Evolutionary conservation across 345 rosid genomes (phyloP).

Genomic region (Hirschfeldia incana): DNA sequence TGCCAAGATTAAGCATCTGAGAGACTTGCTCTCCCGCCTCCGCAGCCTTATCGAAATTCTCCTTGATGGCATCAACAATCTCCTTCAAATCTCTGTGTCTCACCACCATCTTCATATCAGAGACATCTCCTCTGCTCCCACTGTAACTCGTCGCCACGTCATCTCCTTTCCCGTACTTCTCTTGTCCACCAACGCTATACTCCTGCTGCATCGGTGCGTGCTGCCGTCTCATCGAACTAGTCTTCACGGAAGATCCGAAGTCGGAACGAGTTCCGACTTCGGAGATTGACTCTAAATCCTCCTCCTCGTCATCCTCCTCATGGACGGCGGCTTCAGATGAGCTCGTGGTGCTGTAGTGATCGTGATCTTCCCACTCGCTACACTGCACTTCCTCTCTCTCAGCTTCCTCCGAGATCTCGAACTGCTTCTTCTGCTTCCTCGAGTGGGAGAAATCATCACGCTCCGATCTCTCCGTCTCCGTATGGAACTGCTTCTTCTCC

Average conservation of each 20-base stretch:
- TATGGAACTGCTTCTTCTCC: not conserved
- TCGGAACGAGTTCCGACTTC: constrained; percentile 67
- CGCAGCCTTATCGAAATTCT: constrained; percentile 83
- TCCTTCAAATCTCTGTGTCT: constrained; percentile 94
- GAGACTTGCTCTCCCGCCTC: constrained; percentile 77
- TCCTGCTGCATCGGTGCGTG: constrained; percentile 23
- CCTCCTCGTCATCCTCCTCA: constrained; percentile 42
- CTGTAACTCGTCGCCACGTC: constrained; percentile 50
- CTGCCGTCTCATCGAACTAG: constrained; percentile 36
- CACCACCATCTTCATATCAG: constrained; percentile 75
- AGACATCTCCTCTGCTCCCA: constrained; percentile 54
- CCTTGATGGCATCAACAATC: constrained; percentile 79
- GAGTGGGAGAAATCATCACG: constrained; percentile 28
- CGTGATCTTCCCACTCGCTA: constrained; percentile 94
- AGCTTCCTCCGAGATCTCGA: constrained; percentile 12
- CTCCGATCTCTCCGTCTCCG: constrained; percentile 61
- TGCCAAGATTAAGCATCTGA: constrained; percentile 79
- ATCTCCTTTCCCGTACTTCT: constrained; percentile 47
- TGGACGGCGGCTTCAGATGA: constrained; percentile 49
- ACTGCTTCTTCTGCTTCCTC: constrained; percentile 28
- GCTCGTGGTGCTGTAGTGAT: constrained; percentile 61
- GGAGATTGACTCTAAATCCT: constrained; percentile 61
- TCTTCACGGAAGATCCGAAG: constrained; percentile 51
- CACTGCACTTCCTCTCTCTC: constrained; percentile 96
- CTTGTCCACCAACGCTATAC: constrained; percentile 25